These are phyloP conservation scores for Neurospora sp. DNA, from an alignment of 495 filamentous ascomycete species.

Conservation along the genomic window DNA sequence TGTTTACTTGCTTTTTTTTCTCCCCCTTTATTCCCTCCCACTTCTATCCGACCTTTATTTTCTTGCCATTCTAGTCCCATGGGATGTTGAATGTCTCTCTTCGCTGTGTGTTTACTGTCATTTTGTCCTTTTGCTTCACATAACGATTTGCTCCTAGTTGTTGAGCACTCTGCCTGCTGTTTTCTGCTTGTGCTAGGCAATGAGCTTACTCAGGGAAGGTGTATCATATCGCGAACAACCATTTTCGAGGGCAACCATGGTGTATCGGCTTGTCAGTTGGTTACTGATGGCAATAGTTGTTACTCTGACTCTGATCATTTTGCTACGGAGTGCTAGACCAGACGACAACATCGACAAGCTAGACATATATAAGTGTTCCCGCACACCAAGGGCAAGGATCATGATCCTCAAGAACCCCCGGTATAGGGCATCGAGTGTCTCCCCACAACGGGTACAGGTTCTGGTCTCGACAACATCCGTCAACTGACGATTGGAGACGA, in stretches of 20 bases:
- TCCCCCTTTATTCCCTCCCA: no score
- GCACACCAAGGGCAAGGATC: not conserved
- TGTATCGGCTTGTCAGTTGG: not conserved
- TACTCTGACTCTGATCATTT: not conserved
- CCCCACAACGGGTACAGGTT: not conserved
- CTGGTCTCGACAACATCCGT: not conserved
- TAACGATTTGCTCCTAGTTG: not conserved
- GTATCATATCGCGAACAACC: not conserved
- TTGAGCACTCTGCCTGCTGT: not conserved
- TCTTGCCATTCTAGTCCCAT: no score
- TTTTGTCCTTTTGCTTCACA: not conserved
- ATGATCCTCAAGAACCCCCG: no score
- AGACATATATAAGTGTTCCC: not conserved
- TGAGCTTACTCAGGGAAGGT: not conserved
- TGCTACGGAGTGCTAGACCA: not conserved
- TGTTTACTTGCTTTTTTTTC: not conserved
- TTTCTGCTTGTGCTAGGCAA: not conserved
- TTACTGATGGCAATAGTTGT: not conserved
- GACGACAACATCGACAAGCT: not conserved
- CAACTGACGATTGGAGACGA: not conserved
- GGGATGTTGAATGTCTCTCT: no score
- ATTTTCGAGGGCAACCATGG: not conserved
- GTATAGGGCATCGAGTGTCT: no score
- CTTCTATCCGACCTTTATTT: no score
- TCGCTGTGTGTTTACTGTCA: not conserved